Conservation (phyloP, 2,329 filamentous ascomycete genomes). For the Colletotrichum sp. region DNA sequence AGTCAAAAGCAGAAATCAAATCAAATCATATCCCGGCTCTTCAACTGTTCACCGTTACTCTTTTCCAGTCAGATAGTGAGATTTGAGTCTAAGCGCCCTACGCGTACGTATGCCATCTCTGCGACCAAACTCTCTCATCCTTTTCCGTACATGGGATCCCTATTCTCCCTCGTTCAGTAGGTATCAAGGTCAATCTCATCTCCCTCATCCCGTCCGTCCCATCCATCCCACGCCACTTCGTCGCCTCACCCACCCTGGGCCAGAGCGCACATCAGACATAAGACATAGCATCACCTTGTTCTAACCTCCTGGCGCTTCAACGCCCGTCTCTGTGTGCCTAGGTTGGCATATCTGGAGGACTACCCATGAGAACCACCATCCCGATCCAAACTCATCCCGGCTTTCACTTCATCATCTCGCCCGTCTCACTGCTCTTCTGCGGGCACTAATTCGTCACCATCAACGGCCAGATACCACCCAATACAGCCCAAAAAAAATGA, state of each 20-base stretch:
- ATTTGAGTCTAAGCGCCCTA: not conserved
- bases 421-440: not conserved
- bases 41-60: not conserved
- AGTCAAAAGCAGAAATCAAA: not conserved
- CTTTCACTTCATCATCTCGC: not conserved
- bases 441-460: not conserved
- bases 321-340: not conserved
- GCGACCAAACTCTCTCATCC: not conserved
- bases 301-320: not conserved
- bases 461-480: not conserved
- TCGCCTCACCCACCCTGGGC: not conserved
- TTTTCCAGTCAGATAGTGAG: not conserved
- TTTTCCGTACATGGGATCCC: constrained; percentile 1
- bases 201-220: not conserved
- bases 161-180: not conserved
- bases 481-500: not conserved
- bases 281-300: not conserved
- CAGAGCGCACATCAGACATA: not conserved
- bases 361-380: not conserved
- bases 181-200: not conserved
- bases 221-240: not conserved
- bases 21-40: not conserved
- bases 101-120: not conserved
- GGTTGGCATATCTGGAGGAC: not conserved
- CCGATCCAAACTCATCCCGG: not conserved